Evolutionary conservation across 1,284 basidiomycete species (phyloP), one percentile per base, ranked within the genome.

Genomic region (Pseudozyma thailandica): DNA sequence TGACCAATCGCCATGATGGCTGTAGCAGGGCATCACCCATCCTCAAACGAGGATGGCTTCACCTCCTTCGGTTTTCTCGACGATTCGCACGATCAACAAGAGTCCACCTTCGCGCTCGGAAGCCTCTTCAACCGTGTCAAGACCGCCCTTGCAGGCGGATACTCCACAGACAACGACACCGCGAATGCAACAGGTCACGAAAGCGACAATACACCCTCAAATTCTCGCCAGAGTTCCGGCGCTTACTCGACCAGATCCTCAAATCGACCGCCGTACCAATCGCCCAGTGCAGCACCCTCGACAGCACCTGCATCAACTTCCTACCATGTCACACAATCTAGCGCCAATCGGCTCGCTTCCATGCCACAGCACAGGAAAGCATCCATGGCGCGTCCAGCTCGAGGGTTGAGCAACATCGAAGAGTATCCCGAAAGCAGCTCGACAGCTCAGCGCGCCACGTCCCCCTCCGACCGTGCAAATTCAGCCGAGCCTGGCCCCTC

Each of bases 31-130:
- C 41, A 52, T 42, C 38, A 44, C 28, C 6, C 56, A 8, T 25
- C 53, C 20, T 12, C 26, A 47, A 10, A 12, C 44, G 54, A 50
- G 23, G 50, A 57, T 7, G 59, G 64, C 15, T 35, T 73, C 41
- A 73, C 65, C 30, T 75, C 80, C 15, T 81, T 82, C 28, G 74
- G 74, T 23, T 77, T 82, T 26, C 70, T 82, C 10, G 50, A 74
- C 42, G 77, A 81, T 27, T 52, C 55, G 2, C 72, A 77, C 16
- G 73, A 79, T 23, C 46, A 56, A 12, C 61, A 62, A 2, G 64
- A 79, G 18, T 54, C 66, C 10, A 44, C 69, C 5, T 79, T 78
- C 38, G 75, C 72, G 3, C 72, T 80, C 18, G 61, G 74, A 20
- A 59, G 56, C 26, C 64, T 82, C n/a, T 73, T 82, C 39, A 72